Conservation (phyloP, 306 rosid species). For the Clitoria ternatea region DNA sequence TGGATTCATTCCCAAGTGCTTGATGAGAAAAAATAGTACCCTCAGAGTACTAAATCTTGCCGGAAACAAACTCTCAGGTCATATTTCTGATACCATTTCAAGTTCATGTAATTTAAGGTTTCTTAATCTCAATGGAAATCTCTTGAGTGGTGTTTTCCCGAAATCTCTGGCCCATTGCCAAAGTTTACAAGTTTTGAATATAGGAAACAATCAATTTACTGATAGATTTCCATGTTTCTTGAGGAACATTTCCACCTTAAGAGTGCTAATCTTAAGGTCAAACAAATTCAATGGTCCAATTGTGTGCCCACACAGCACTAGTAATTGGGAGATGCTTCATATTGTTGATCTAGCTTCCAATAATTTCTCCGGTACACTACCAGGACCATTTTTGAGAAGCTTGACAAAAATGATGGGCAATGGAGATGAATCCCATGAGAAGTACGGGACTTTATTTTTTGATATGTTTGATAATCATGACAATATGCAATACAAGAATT, state of each 20-base stretch:
- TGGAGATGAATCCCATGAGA: background rate
- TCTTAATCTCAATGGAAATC: constrained; percentile 31
- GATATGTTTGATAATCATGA: background rate
- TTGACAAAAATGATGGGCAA: constrained; percentile 30
- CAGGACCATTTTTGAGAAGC: background rate
- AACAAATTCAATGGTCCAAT: background rate
- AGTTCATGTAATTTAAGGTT: constrained; percentile 1
- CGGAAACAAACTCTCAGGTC: constrained; percentile 21
- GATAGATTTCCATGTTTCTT: constrained; percentile 30
- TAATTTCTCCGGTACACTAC: constrained; percentile 31
- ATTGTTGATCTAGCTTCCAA: constrained; percentile 33
- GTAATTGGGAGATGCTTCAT: constrained; percentile 18
- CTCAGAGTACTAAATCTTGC: constrained; percentile 12
- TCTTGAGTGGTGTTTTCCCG: constrained; percentile 17
- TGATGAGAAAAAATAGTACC: background rate
- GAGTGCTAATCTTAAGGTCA: constrained; percentile 21
- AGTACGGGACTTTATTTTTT: background rate
- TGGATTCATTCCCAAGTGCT: constrained; percentile 27
- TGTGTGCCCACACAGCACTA: constrained; percentile 16
- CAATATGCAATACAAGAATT: background rate
- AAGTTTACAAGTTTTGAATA: constrained; percentile 12
- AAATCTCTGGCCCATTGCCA: constrained; percentile 26
- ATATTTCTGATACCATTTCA: constrained; percentile 1
- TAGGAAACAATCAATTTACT: constrained; percentile 13
- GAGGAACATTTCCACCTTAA: background rate